Percentiles rank a stretch among this genome's conserved stretches.
Evolutionary conservation across 2,329 filamentous ascomycete genomes (phyloP).

Genomic region (Monosporascus sp.): DNA sequence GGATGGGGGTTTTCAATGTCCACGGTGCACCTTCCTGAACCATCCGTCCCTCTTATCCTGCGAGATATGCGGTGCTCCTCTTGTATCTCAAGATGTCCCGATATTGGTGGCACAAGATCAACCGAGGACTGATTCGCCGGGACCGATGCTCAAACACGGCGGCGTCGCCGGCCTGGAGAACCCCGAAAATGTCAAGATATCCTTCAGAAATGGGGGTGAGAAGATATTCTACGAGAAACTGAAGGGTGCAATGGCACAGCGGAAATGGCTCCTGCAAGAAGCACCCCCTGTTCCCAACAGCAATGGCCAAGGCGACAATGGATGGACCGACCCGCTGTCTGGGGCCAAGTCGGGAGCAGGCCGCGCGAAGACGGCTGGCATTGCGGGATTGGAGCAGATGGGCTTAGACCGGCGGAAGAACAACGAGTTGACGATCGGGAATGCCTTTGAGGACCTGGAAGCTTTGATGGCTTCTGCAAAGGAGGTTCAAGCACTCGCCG

Average conservation of each 20-base stretch:
- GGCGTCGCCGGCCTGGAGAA: conserved; percentile 44
- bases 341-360: conserved; percentile 19
- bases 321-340: conserved; percentile 25
- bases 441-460: conserved; percentile 91
- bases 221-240: conserved; percentile 86
- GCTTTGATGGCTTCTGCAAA: conserved; percentile 97
- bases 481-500: conserved; percentile 88
- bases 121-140: conserved; percentile 68
- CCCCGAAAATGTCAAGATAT: conserved; percentile 78
- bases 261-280: conserved; percentile 90
- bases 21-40: conserved; percentile 89
- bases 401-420: conserved; percentile 82
- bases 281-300: conserved; percentile 80
- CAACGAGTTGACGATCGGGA: conserved; percentile 88
- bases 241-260: conserved; percentile 81
- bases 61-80: conserved; percentile 82
- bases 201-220: conserved; percentile 83
- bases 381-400: conserved; percentile 85
- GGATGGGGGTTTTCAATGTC: conserved; percentile 56
- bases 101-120: conserved; percentile 35
- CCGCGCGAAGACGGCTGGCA: conserved; percentile 66
- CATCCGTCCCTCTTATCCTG: conserved; percentile 81
- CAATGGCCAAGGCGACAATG: conserved; percentile 32
- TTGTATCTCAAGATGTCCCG: conserved; percentile 51
- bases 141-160: conserved; percentile 53